These are phyloP conservation scores for Aaosphaeria arxii DNA, from an alignment of 2,329 filamentous ascomycete species.

Conservation along the genomic window DNA sequence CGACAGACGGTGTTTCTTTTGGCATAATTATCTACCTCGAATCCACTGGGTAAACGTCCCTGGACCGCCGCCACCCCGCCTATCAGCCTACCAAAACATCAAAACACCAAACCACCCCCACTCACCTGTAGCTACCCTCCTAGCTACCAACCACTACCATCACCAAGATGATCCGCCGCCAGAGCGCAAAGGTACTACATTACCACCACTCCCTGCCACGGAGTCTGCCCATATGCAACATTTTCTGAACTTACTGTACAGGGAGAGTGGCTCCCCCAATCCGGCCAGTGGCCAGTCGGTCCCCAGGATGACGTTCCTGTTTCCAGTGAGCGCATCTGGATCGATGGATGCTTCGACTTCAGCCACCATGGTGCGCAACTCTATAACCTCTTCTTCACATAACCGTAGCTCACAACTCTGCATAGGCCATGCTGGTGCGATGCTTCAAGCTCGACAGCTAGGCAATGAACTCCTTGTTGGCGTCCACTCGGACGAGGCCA, in stretches of 20 bases:
- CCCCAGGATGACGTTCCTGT: conserved; percentile 60
- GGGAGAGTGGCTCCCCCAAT: conserved; percentile 46
- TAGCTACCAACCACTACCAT: background rate
- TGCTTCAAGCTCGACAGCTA: conserved; percentile 90
- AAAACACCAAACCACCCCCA: background rate
- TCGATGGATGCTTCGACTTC: conserved; percentile 99
- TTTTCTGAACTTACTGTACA: conserved; percentile 5
- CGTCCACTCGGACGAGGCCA: conserved; percentile 92
- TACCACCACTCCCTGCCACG: background rate
- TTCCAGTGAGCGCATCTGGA: conserved; percentile 79
- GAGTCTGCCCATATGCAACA: background rate
- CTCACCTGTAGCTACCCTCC: background rate
- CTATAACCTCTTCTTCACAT: conserved; percentile 1
- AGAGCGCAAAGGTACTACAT: conserved; percentile 32
- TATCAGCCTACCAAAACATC: no score
- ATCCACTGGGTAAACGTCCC: no score
- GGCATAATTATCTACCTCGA: no score
- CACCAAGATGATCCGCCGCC: conserved; percentile 29
- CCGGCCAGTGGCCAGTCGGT: conserved; percentile 62
- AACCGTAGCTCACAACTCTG: background rate
- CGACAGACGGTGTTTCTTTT: no score
- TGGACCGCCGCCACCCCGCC: no score
- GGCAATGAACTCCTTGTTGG: conserved; percentile 87
- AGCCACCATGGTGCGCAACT: conserved; percentile 76
- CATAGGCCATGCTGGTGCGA: conserved; percentile 89